Conservation (phyloP, 148 eudicot species). For the Vaccinium macrocarpon region DNA sequence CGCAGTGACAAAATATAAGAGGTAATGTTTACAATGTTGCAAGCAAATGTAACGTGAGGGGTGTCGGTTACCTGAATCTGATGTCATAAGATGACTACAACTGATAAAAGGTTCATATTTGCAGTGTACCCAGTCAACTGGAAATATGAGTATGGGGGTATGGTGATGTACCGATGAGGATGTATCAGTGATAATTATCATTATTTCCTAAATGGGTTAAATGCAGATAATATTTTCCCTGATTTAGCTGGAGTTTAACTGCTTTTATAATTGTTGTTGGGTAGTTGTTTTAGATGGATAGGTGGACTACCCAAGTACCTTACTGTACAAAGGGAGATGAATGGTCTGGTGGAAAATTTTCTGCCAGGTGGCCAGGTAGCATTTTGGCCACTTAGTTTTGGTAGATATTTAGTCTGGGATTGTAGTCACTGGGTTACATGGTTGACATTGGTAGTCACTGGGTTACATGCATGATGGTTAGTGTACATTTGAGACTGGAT, state of each 20-base stretch:
- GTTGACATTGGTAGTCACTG: neutral
- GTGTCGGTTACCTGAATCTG: neutral
- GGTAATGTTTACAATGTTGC: conserved; percentile 33
- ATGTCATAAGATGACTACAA: neutral
- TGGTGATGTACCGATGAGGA: neutral
- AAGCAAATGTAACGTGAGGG: neutral
- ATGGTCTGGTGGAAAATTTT: neutral
- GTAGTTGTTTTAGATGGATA: neutral
- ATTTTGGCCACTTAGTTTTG: neutral
- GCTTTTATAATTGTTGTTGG: neutral
- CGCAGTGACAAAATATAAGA: conserved; percentile 82
- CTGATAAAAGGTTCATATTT: neutral
- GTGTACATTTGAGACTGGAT: neutral
- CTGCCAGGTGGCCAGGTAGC: neutral
- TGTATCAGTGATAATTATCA: neutral
- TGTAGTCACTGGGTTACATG: neutral
- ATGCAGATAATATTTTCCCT: neutral
- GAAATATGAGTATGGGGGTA: neutral
- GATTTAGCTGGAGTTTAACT: neutral
- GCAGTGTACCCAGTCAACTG: neutral
- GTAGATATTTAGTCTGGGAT: neutral
- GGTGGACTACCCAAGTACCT: neutral
- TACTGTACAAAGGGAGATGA: neutral
- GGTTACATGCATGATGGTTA: neutral
- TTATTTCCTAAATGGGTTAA: neutral